Base-by-base conservation (phyloP, 306 rosid genomes). In the Leucaena leucocephala region DNA sequence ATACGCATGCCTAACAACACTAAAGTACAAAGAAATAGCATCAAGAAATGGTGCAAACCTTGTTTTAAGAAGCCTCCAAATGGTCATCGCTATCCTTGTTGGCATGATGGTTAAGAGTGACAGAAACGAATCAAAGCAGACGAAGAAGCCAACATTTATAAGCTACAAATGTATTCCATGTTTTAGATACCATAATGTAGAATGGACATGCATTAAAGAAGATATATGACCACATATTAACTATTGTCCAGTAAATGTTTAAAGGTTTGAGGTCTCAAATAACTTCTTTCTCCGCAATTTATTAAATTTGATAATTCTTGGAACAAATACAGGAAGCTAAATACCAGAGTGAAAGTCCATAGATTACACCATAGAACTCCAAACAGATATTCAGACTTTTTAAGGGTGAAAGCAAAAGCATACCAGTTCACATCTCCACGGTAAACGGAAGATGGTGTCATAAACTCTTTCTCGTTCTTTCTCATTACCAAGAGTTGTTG, bases 371-470 rank as follows among this genome's bases (percentile, higher is more conserved):
- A 79, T 72, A 76, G 40, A 80, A 84, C 64, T 57, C 52, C 76
- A 76, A 79, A 38, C 48, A 67, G 43, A 71, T 80, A 75, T 71
- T 36, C n/a, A 3, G 8, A 43, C 62, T 17, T 55, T 78, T 70
- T 15, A 67, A 77, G 58, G 21, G 45, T 49, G 76, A 71, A 73
- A 83, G 55, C 46, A 34, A 74, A 50, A 84, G 78, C 79, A 79
- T 94, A 94, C 98, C 98, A 91, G 82, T 94, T 94, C 99, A 59
- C 99, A 95, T 91, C 99, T 90, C 99, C 99, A 95, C 40, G 99
- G 99, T 87, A 95, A 82, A 74, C 98, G 99, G 81, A 95, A 95
- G 81, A 95, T 93, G 0, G 98, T 93, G 79, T 95, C 98, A 74
- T 95, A 95, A 85, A 95, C 98, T 82, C 90, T 91, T 83, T 95